A percentile compares a stretch with the other conserved stretches of the same genome.
These are phyloP conservation scores for Persicaria tinctoria DNA, from an alignment of 148 eudicot species.

Conservation along the genomic window DNA sequence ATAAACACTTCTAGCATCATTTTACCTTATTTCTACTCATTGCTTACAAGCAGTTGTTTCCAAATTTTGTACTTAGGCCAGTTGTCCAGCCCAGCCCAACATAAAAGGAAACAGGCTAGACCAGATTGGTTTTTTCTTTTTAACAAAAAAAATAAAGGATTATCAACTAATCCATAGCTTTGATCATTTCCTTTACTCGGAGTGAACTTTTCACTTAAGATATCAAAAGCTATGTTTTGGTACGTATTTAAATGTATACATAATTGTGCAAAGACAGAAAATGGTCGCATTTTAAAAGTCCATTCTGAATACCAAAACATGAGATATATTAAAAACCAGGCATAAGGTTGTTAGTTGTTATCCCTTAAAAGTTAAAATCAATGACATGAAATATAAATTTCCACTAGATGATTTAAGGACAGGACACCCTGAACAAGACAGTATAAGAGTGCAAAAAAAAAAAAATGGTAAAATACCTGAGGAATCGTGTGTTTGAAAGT, in stretches of 20 bases:
- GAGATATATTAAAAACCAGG: background rate
- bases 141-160: background rate
- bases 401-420: background rate
- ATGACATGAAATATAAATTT: background rate
- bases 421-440: background rate
- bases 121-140: background rate
- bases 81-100: background rate
- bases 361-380: background rate
- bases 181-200: background rate
- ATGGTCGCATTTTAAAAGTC: background rate
- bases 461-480: constrained; percentile 39
- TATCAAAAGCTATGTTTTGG: background rate
- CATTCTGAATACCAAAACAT: background rate
- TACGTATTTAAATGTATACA: background rate
- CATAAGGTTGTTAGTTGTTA: background rate
- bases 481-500: constrained; percentile 87
- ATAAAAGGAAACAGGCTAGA: background rate
- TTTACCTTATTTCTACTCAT: background rate
- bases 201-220: background rate
- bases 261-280: background rate
- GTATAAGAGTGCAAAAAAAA: background rate
- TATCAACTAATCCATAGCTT: background rate
- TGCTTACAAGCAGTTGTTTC: background rate
- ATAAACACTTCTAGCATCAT: background rate
- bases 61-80: background rate